phyloP scores from a whole-genome alignment of 257 asterid species.

The Nicotiana paniculata region DNA sequence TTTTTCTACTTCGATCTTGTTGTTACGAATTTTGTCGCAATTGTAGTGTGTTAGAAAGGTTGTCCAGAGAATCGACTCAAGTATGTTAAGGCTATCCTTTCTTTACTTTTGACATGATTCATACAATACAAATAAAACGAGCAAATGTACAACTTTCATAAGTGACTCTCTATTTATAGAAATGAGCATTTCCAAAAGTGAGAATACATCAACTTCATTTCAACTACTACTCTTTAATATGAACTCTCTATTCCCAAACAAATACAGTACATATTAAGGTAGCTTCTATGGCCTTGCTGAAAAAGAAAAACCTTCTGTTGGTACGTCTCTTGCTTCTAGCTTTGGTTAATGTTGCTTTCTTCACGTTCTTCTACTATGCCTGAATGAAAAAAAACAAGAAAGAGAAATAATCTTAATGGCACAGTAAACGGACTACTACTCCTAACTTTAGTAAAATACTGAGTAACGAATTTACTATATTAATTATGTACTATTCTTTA shows the following conservation, averaged over 20 bases:
- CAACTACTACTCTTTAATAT: not conserved
- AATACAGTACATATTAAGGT: not conserved
- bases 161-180: no score
- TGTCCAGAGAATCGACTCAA: no score
- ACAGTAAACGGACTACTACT: not conserved
- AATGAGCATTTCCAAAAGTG: not conserved
- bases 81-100: no score
- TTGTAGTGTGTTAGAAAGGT: no score
- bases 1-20: no score
- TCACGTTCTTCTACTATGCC: conserved; percentile 20
- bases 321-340: not conserved
- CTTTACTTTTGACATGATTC: no score
- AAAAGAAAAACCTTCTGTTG: conserved; percentile 8
- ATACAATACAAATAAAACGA: no score
- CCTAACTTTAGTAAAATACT: no score
- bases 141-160: no score
- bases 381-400: not conserved
- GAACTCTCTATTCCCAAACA: not conserved
- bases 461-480: not conserved
- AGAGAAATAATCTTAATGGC: not conserved
- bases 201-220: not conserved
- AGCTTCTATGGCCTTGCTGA: conserved; percentile 4
- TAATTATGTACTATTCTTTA: not conserved
- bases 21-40: no score
- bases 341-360: not conserved